These are phyloP conservation scores for Quercus phellos DNA, from an alignment of 331 rosid species.

Conservation along the genomic window DNA sequence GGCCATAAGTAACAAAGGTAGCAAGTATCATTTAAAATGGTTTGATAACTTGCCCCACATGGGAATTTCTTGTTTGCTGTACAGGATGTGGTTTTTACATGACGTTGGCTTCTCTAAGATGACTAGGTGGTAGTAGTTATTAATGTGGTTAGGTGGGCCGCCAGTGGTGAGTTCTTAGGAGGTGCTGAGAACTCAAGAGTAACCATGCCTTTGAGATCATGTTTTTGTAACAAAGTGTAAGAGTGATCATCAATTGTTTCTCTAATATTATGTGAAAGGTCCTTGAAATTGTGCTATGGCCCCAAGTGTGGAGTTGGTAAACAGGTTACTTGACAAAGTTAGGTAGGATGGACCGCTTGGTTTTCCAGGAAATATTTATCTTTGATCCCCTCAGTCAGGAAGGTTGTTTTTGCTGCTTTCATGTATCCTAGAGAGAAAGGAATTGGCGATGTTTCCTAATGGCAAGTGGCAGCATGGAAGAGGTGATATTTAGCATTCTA, in stretches of 20 bases:
- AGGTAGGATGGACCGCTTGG: conserved; percentile 1
- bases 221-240: neutral
- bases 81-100: neutral
- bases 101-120: neutral
- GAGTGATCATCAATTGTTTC: neutral
- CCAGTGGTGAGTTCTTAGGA: neutral
- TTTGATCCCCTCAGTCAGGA: neutral
- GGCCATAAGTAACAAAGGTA: neutral
- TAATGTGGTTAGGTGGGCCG: neutral
- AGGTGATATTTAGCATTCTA: no score
- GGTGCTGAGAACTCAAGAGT: neutral
- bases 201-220: neutral
- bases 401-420: neutral
- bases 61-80: neutral
- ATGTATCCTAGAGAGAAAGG: neutral
- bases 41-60: neutral
- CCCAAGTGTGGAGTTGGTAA: neutral
- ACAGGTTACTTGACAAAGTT: neutral
- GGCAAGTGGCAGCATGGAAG: no score
- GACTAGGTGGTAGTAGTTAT: neutral
- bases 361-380: neutral
- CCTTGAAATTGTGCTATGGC: neutral
- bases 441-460: no score
- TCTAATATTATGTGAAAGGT: neutral
- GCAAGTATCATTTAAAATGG: neutral